These are phyloP conservation scores for Sechiopsis laciniata DNA, from an alignment of 306 rosid genomes.

Conservation along the genomic window DNA sequence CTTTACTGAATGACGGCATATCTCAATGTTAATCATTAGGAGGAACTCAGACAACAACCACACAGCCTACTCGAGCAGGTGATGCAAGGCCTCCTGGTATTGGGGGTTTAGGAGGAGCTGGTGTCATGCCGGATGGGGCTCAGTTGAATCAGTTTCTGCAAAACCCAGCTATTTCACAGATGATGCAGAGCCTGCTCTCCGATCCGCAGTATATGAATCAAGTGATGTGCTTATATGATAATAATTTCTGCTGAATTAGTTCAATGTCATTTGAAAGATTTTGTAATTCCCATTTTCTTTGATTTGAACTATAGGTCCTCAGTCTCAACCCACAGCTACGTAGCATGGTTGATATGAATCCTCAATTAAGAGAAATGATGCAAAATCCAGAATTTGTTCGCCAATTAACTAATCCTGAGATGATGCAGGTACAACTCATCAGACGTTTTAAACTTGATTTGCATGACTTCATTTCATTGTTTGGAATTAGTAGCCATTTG, in stretches of 20 bases:
- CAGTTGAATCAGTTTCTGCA: constrained; percentile 45
- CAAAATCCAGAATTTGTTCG: constrained; percentile 56
- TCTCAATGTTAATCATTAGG: constrained; percentile 8
- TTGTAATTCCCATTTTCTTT: not conserved
- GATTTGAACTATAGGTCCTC: constrained; percentile 33
- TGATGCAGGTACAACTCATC: constrained; percentile 39
- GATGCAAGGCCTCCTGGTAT: constrained; percentile 37
- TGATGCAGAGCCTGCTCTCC: constrained; percentile 59
- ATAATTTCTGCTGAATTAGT: not conserved
- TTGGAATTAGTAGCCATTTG: not conserved
- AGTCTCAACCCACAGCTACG: constrained; percentile 46
- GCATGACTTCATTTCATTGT: not conserved
- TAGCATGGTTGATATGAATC: constrained; percentile 44
- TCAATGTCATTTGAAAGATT: constrained; percentile 2
- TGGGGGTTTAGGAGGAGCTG: constrained; percentile 47
- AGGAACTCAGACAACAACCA: constrained; percentile 45
- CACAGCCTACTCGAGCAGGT: constrained; percentile 30
- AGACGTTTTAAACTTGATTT: not conserved
- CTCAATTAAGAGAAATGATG: constrained; percentile 62
- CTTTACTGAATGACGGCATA: constrained; percentile 19
- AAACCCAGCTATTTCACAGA: constrained; percentile 54
- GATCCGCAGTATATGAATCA: constrained; percentile 57
- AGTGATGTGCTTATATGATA: constrained; percentile 28
- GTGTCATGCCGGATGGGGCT: constrained; percentile 36
- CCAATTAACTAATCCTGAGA: constrained; percentile 49